A percentile compares a stretch with the other conserved stretches of the same genome.
phyloP scores from a whole-genome alignment of 164 flowering plant species.

The Euptelea pleiosperma region DNA sequence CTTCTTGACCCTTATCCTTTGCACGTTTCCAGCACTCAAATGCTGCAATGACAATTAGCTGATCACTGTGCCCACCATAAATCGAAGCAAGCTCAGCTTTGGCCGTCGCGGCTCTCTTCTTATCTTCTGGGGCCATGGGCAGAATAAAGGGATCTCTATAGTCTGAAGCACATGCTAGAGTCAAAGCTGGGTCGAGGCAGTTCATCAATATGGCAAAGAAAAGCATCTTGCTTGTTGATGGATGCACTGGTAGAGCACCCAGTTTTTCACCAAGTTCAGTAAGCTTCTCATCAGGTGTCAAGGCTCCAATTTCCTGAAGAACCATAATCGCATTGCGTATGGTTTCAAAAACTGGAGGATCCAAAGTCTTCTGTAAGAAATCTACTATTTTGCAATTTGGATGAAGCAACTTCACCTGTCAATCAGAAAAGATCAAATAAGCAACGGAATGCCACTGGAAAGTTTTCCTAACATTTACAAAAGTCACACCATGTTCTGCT shows the following conservation, averaged over 20 bases:
- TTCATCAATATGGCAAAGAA: constrained; percentile 77
- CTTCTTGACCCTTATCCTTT: constrained; percentile 56
- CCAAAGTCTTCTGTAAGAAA: constrained; percentile 70
- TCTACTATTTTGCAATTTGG: constrained; percentile 63
- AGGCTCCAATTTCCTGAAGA: constrained; percentile 92
- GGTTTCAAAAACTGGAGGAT: constrained; percentile 80
- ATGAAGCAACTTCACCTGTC: constrained; percentile 82
- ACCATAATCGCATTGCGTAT: constrained; percentile 67
- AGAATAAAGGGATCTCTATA: constrained; percentile 72
- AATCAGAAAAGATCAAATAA: constrained; percentile 6
- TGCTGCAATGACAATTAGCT: constrained; percentile 76
- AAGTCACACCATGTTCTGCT: not conserved
- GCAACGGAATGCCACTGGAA: constrained; percentile 10
- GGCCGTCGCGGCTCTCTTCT: constrained; percentile 62
- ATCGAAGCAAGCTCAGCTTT: constrained; percentile 67
- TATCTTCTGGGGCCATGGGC: constrained; percentile 66
- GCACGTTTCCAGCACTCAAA: constrained; percentile 87
- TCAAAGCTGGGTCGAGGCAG: constrained; percentile 95
- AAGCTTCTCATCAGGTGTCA: constrained; percentile 62
- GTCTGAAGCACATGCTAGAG: constrained; percentile 88
- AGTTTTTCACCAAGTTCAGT: constrained; percentile 83
- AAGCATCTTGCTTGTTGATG: constrained; percentile 89
- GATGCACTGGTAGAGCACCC: constrained; percentile 88
- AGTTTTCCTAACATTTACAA: not conserved
- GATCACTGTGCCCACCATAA: constrained; percentile 85